Conservation (phyloP, 495 filamentous ascomycete genomes). For the Aspergillus hancockii region DNA sequence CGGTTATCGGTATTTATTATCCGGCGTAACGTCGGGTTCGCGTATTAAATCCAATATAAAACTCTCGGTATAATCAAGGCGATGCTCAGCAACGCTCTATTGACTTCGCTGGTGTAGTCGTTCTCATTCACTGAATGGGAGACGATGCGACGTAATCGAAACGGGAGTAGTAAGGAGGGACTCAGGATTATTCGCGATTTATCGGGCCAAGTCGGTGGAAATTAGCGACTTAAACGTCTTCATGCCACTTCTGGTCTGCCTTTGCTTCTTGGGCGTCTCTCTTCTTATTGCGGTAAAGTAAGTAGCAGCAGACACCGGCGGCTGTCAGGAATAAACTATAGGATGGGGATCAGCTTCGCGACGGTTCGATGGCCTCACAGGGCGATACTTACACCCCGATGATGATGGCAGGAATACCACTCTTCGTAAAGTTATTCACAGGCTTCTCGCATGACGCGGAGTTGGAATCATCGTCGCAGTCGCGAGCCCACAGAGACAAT, state of each 20-base stretch:
- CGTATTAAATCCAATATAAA: background rate
- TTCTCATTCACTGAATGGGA: background rate
- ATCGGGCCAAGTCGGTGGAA: background rate
- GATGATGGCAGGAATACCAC: constrained; percentile 20
- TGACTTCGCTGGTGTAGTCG: background rate
- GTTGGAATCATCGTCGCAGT: background rate
- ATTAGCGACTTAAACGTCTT: background rate
- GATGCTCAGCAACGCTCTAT: background rate
- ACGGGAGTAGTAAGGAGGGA: background rate
- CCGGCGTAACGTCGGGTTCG: background rate
- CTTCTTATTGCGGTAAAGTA: constrained; percentile 19
- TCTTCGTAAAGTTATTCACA: constrained; percentile 18
- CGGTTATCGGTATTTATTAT: background rate
- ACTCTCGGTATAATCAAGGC: background rate
- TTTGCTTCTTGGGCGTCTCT: constrained; percentile 16
- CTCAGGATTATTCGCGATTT: background rate
- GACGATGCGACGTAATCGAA: background rate
- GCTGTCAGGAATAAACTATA: constrained; percentile 15
- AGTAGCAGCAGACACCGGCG: constrained; percentile 11
- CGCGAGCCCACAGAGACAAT: constrained; percentile 10
- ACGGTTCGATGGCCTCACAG: background rate
- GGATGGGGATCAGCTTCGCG: background rate
- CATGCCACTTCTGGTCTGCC: constrained; percentile 15
- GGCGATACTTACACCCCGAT: constrained; percentile 16
- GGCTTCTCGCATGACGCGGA: constrained; percentile 13